A percentile compares a stretch with the other conserved stretches of the same genome.
These are phyloP conservation scores for Chrysoporthe deuterocubensis DNA, from an alignment of 2,329 filamentous ascomycete species.

Conservation along the genomic window DNA sequence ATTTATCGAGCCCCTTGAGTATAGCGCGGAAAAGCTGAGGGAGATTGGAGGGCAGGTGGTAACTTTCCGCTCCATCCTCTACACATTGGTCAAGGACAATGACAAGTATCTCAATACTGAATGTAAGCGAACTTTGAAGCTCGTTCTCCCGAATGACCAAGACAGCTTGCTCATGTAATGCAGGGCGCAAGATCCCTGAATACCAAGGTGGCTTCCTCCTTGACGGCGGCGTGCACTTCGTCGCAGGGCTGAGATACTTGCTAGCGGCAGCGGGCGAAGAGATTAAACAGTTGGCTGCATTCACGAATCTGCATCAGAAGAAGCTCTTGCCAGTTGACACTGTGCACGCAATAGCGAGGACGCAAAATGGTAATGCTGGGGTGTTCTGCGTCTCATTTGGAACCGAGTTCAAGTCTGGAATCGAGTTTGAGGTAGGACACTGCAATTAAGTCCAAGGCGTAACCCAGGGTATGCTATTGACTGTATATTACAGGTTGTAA, in stretches of 20 bases:
- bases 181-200: constrained; percentile 68
- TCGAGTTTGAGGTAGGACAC: constrained; percentile 31
- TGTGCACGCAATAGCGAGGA: constrained; percentile 47
- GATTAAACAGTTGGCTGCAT: constrained; percentile 55
- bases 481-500: background rate
- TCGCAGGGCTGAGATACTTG: constrained; percentile 65
- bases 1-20: constrained; percentile 48
- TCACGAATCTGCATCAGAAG: constrained; percentile 56
- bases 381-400: constrained; percentile 37
- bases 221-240: constrained; percentile 75
- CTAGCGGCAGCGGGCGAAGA: constrained; percentile 52
- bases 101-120: constrained; percentile 56
- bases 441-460: background rate
- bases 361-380: constrained; percentile 33
- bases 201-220: constrained; percentile 79
- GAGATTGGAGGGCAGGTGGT: constrained; percentile 37
- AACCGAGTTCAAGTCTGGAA: constrained; percentile 37
- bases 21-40: constrained; percentile 32
- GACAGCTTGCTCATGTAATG: background rate
- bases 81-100: constrained; percentile 46
- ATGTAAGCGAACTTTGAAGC: constrained; percentile 36
- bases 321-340: constrained; percentile 70
- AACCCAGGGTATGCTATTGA: background rate
- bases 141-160: background rate
- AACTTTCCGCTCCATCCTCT: constrained; percentile 47